These are phyloP conservation scores for Diversispora epigaea DNA, from an alignment of 192 early-diverging fungal genomes.

Conservation along the genomic window DNA sequence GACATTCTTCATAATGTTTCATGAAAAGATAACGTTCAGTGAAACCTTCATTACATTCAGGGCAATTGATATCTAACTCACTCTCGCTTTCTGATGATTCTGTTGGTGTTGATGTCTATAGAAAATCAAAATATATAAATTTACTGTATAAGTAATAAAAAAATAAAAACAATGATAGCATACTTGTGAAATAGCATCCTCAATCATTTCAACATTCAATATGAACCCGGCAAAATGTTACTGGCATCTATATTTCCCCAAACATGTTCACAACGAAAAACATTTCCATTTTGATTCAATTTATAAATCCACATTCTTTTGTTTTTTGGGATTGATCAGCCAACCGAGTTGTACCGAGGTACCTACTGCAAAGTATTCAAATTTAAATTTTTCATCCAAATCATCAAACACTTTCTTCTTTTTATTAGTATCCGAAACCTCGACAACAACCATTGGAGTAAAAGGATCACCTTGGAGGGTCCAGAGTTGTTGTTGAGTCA, in stretches of 20 bases:
- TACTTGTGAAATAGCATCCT: no score
- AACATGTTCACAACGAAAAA: neutral
- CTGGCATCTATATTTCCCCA: no score
- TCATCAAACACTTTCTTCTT: no score
- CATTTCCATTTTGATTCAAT: conserved; percentile 14
- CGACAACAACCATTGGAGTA: conserved; percentile 19
- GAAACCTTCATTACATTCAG: conserved; percentile 9
- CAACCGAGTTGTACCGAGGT: conserved; percentile 25
- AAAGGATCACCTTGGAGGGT: conserved; percentile 24
- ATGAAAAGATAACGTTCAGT: conserved; percentile 23
- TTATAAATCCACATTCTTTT: conserved; percentile 19
- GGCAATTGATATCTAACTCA: conserved; percentile 21
- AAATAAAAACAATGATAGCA: neutral
- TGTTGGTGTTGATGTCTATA: conserved; percentile 11
- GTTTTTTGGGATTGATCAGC: conserved; percentile 13
- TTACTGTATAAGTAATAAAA: no score
- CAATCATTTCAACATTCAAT: no score
- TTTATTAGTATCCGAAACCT: conserved; percentile 7
- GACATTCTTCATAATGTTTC: conserved; percentile 24
- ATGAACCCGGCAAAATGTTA: no score
- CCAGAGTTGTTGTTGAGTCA: conserved; percentile 15
- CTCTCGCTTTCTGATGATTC: conserved; percentile 8
- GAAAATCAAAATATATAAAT: no score
- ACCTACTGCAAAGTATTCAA: conserved; percentile 26
- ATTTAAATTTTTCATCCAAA: conserved; percentile 24